Percentiles rank a stretch among this genome's conserved stretches.
These are phyloP conservation scores for Scenedesmus sp. DNA, from an alignment of 163 green algal genomes.

Conservation along the genomic window DNA sequence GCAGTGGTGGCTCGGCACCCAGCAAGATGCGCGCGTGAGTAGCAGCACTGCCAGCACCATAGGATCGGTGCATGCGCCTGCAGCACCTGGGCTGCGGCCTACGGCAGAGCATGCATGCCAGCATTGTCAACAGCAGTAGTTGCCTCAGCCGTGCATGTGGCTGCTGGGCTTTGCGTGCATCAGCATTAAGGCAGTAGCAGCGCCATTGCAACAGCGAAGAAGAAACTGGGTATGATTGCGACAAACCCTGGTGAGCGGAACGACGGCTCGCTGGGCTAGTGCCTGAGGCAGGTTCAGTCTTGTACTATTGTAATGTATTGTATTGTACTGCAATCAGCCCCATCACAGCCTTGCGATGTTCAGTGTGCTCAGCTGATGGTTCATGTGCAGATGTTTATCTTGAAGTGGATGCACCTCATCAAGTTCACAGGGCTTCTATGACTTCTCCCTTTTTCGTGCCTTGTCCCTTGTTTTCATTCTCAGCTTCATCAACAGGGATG, in stretches of 20 bases:
- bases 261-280: too few relatives aligned
- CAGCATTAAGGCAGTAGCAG: too few relatives aligned
- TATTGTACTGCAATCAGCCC: too few relatives aligned
- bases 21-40: constrained; percentile 71
- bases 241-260: too few relatives aligned
- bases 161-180: too few relatives aligned
- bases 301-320: too few relatives aligned
- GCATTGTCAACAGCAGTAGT: background rate
- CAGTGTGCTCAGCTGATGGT: background rate
- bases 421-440: too few relatives aligned
- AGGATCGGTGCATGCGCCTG: background rate
- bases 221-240: too few relatives aligned
- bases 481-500: constrained; percentile 88
- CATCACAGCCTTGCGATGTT: background rate
- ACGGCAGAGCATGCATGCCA: background rate
- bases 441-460: background rate
- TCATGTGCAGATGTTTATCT: too few relatives aligned
- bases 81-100: background rate
- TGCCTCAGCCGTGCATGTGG: too few relatives aligned
- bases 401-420: background rate
- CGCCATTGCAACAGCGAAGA: too few relatives aligned
- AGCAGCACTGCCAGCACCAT: background rate
- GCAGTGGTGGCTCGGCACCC: constrained; percentile 68
- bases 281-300: too few relatives aligned
- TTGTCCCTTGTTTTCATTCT: background rate